A percentile compares a stretch with the other conserved stretches of the same genome.
phyloP scores from a whole-genome alignment of 345 rosid species.

The Corymbia maculata region DNA sequence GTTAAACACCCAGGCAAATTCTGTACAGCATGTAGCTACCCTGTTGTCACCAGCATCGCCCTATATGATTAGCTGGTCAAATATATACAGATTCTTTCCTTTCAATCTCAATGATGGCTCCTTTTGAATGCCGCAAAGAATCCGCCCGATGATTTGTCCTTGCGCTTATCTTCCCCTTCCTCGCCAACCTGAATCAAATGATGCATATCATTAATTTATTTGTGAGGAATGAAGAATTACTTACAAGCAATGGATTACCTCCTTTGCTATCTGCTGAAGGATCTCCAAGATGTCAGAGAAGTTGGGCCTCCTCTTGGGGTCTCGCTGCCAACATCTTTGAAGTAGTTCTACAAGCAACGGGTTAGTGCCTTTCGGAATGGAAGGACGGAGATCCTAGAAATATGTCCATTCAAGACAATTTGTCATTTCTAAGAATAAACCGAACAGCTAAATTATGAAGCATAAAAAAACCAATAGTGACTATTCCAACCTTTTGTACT shows the following conservation, averaged over 20 bases:
- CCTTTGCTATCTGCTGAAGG: constrained; percentile 50
- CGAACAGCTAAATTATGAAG: background rate
- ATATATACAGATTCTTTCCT: constrained; percentile 8
- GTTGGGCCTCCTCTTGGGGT: constrained; percentile 70
- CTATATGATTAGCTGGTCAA: background rate
- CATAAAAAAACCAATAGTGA: background rate
- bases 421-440: background rate
- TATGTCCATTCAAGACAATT: background rate
- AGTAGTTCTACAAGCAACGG: constrained; percentile 66
- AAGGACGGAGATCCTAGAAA: constrained; percentile 59
- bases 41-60: background rate
- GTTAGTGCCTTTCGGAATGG: constrained; percentile 70
- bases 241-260: constrained; percentile 30
- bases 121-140: constrained; percentile 37
- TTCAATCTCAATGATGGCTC: constrained; percentile 33
- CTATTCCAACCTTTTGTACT: constrained; percentile 62
- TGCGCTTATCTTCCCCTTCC: constrained; percentile 33
- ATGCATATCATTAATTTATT: background rate
- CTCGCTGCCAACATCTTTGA: constrained; percentile 88
- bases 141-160: constrained; percentile 33
- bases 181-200: constrained; percentile 35
- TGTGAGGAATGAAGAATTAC: background rate
- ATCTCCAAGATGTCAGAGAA: constrained; percentile 64
- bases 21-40: constrained; percentile 16
- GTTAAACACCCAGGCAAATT: background rate